Conservation (phyloP, 257 asterid species). For the Eustoma russellianum region DNA sequence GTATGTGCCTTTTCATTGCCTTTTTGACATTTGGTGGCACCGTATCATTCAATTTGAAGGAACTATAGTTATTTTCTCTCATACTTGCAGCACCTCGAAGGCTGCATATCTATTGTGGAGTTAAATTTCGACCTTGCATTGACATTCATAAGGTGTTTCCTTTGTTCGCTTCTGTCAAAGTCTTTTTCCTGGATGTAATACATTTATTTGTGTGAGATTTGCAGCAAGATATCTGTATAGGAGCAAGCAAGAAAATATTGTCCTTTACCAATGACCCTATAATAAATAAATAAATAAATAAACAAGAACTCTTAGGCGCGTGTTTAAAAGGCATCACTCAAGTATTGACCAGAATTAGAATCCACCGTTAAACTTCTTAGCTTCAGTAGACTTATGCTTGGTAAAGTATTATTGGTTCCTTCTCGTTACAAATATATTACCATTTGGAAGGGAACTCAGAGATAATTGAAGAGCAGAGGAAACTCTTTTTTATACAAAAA, state of each 20-base stretch:
- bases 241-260: too few relatives aligned
- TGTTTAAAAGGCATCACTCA: too few relatives aligned
- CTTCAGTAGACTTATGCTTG: neutral
- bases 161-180: neutral
- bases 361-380: neutral
- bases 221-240: too few relatives aligned
- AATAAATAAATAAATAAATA: too few relatives aligned
- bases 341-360: too few relatives aligned
- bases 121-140: constrained; percentile 88
- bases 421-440: neutral
- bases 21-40: neutral
- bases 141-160: constrained; percentile 84
- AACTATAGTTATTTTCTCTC: neutral
- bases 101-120: constrained; percentile 45
- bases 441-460: too few relatives aligned
- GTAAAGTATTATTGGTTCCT: neutral
- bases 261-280: too few relatives aligned
- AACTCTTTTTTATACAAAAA: too few relatives aligned
- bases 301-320: too few relatives aligned
- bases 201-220: neutral
- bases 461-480: too few relatives aligned
- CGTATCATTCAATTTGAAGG: neutral
- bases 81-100: constrained; percentile 37
- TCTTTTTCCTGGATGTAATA: neutral
- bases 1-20: constrained; percentile 21